phyloP scores from a whole-genome alignment of 176 grass and related monocot species.

The maize (Zea mays) region Zm-B73-REFERENCE-NAM-5.0 NC_050102.1:96468001-96468500 shows the following conservation, averaged over 20 bases:
- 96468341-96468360: constrained; percentile 2
- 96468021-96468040: constrained; percentile 54
- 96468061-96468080: background rate
- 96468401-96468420: too few species aligned
- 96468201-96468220: background rate
- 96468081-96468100: background rate
- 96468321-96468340: constrained; percentile 9
- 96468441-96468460: too few species aligned
- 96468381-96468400: too few species aligned
- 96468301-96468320: background rate
- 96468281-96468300: too few species aligned
- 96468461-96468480: too few species aligned
- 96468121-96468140: background rate
- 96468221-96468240: too few species aligned
- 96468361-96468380: background rate
- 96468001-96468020: constrained; percentile 51
- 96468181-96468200: constrained; percentile 4
- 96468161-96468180: background rate
- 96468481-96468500: too few species aligned
- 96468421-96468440: too few species aligned
- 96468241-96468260: too few species aligned
- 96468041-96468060: background rate
- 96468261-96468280: too few species aligned
- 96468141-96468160: background rate
- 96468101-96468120: background rate